These are phyloP conservation scores for Chlorella sp. DNA, from an alignment of 139 green algal species.

Conservation along the genomic window DNA sequence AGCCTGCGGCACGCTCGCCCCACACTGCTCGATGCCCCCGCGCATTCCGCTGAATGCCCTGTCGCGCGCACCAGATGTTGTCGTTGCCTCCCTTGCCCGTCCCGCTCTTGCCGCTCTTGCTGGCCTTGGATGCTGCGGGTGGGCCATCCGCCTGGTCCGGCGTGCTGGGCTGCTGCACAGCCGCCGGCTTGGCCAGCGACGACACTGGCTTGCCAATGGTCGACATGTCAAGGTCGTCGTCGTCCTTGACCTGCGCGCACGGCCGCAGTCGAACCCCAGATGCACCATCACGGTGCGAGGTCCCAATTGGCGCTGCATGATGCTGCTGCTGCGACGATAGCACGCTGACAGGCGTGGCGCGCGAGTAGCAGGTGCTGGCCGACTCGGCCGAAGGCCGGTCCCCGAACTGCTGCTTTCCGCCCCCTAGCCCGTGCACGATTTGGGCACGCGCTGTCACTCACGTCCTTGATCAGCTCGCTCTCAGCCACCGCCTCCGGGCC, in stretches of 20 bases:
- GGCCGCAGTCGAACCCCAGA: neutral
- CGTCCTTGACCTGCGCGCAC: neutral
- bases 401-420: neutral
- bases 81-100: neutral
- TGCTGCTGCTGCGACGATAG: neutral
- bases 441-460: no score
- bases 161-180: neutral
- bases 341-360: neutral
- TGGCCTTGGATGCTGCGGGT: neutral
- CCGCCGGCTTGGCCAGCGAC: neutral
- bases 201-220: neutral
- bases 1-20: no score
- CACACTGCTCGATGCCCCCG: no score
- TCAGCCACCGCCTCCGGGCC: neutral
- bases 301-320: no score
- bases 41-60: no score
- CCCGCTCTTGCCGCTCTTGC: neutral
- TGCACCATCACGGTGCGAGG: neutral
- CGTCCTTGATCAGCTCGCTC: slow-evolving; percentile 3
- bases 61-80: slow-evolving; percentile 2
- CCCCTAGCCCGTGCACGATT: no score
- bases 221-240: slow-evolving; percentile 1
- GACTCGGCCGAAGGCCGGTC: neutral
- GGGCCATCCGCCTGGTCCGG: neutral
- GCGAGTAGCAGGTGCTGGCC: neutral